Percentiles rank a stretch among this genome's conserved stretches.
These are phyloP conservation scores for Syncephalis plumigaleata DNA, from an alignment of 371 early-diverging fungal species.

Conservation along the genomic window DNA sequence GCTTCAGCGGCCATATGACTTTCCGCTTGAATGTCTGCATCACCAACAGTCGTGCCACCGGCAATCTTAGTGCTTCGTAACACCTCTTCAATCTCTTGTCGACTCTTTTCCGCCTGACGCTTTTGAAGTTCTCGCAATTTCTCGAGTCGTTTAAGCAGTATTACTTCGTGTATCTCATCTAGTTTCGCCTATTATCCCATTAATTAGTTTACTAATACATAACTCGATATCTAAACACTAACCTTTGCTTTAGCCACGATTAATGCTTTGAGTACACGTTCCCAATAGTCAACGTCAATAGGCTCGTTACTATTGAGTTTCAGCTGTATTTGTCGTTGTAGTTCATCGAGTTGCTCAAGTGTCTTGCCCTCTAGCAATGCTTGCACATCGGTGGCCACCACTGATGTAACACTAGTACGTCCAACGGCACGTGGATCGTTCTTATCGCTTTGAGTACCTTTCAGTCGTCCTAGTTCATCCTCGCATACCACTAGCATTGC, in stretches of 20 bases:
- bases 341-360: slow-evolving; percentile 38
- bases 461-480: too few relatives aligned
- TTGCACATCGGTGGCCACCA: slow-evolving; percentile 42
- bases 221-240: background rate
- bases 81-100: slow-evolving; percentile 39
- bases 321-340: slow-evolving; percentile 49
- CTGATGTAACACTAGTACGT: slow-evolving; percentile 10
- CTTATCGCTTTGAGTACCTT: slow-evolving; percentile 4
- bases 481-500: slow-evolving; percentile 13
- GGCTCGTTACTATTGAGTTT: slow-evolving; percentile 52
- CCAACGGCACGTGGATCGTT: slow-evolving; percentile 10
- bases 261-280: slow-evolving; percentile 52
- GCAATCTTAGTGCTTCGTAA: slow-evolving; percentile 10
- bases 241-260: slow-evolving; percentile 68
- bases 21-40: too few relatives aligned
- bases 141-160: slow-evolving; percentile 48
- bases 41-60: slow-evolving; percentile 1
- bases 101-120: slow-evolving; percentile 46
- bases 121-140: slow-evolving; percentile 41
- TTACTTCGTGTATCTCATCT: slow-evolving; percentile 49
- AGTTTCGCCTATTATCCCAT: slow-evolving; percentile 29
- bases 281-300: slow-evolving; percentile 92
- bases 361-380: slow-evolving; percentile 55
- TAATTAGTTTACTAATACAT: background rate
- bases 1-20: slow-evolving; percentile 26